Conservation (phyloP, 73 alveolate species). For the Paramecium sonneborni region DNA sequence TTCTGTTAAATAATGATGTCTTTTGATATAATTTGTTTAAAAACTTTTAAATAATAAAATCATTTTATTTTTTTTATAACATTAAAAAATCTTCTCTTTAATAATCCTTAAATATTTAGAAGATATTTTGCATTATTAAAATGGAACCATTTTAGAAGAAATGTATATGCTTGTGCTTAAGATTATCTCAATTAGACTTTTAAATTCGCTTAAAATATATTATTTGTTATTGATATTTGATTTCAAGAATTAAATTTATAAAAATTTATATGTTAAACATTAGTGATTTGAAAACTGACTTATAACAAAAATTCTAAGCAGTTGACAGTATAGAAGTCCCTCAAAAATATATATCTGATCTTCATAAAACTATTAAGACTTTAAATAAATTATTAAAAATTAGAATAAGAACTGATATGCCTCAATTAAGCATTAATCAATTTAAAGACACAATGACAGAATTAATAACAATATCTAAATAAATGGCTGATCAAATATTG, state of each 20-base stretch:
- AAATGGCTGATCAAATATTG: neutral
- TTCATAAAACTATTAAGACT: conserved; percentile 33
- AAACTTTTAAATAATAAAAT: too few relatives aligned
- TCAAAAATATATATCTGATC: neutral
- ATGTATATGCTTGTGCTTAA: too few relatives aligned
- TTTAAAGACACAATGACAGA: conserved; percentile 35
- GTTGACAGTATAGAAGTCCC: conserved; percentile 27
- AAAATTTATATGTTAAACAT: conserved; percentile 19
- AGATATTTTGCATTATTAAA: too few relatives aligned
- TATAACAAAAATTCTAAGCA: neutral
- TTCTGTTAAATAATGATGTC: too few relatives aligned
- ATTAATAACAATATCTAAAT: neutral
- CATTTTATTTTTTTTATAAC: too few relatives aligned
- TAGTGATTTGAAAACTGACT: conserved; percentile 54
- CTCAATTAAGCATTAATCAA: neutral
- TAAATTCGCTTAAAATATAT: neutral
- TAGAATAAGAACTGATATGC: conserved; percentile 54
- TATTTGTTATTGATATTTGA: neutral
- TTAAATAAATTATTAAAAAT: conserved; percentile 30
- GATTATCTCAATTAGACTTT: too few relatives aligned
- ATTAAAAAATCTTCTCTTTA: too few relatives aligned
- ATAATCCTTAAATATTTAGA: too few relatives aligned
- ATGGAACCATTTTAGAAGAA: too few relatives aligned
- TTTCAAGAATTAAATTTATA: neutral
- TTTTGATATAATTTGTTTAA: too few relatives aligned